Conservation (phyloP, 2,329 filamentous ascomycete genomes). For the Camillea tinctor region DNA sequence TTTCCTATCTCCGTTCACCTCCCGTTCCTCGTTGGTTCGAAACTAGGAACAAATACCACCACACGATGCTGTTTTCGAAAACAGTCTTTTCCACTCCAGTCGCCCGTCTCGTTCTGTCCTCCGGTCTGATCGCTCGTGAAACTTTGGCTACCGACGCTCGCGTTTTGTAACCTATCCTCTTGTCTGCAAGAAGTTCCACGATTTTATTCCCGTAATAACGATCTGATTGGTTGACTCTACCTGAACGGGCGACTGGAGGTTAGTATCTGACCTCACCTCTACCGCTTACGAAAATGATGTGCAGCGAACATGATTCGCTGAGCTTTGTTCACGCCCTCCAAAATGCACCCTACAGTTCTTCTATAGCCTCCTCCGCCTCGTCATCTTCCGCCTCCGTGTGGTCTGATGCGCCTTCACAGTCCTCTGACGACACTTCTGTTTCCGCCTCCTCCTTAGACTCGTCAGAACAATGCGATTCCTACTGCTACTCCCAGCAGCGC, state of each 20-base stretch:
- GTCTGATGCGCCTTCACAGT: constrained; percentile 69
- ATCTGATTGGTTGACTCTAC: constrained; percentile 50
- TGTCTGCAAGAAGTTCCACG: constrained; percentile 40
- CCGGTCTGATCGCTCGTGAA: constrained; percentile 59
- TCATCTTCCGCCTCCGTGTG: constrained; percentile 76
- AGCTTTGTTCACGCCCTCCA: constrained; percentile 47
- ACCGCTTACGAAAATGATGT: constrained; percentile 54
- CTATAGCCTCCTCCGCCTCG: constrained; percentile 72
- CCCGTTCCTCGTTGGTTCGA: constrained; percentile 27
- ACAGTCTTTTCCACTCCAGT: constrained; percentile 52
- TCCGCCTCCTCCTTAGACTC: constrained; percentile 60
- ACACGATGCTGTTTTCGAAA: constrained; percentile 60
- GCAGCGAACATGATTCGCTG: constrained; percentile 52
- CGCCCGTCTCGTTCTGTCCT: constrained; percentile 61
- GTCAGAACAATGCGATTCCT: constrained; percentile 47
- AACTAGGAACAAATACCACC: constrained; percentile 34
- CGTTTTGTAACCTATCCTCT: constrained; percentile 46
- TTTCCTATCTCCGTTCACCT: constrained; percentile 34
- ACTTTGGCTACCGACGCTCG: constrained; percentile 42
- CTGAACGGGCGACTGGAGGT: constrained; percentile 57
- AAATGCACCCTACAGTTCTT: constrained; percentile 65
- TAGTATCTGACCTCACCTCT: constrained; percentile 23
- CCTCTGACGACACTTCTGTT: constrained; percentile 65
- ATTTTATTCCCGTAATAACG: constrained; percentile 36
- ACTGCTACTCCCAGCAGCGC: constrained; percentile 33